Base-by-base conservation (phyloP, 1,284 basidiomycete species). In the Cryptococcus maquisensis region DNA sequence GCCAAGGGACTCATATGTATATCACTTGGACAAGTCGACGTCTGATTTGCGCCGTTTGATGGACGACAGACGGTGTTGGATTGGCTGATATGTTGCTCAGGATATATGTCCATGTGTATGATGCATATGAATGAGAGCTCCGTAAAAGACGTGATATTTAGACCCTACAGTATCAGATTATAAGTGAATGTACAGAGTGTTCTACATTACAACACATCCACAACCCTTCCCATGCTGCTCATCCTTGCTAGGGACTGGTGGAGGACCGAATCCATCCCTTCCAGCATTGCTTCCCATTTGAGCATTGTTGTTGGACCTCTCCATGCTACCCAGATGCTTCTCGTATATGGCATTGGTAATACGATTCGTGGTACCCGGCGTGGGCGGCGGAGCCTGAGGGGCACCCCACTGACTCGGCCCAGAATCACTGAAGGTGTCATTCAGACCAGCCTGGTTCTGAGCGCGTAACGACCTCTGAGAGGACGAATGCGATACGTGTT, bases 181-280 rank as follows among this genome's bases (percentile, higher is more conserved):
- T 32, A 32, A 32, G 28, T 0, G 28, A 8, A 23, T n/a, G 18
- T 42, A 12, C 40, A 23, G 10, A 42, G 3, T 23, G 18, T 20
- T 18, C 40, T 42, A 62, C 61, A 60, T 63, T 49, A 63, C 51
- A 32, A 60, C 39, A 47, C 61, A 63, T 18, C 61, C 61, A 55
- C 61, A 63, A 2, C 61, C 61, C 20, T 60, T 63, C 3, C 56
- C 54, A 42, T 60, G 56, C 16, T 24, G 43, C 12, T 56, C 61
- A 9, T 59, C 55, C 26, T 54, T 44, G 21, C 37, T 39, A 16
- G 23, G 6, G 15, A 23, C 42, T 44, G 18, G 5, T 15, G 23
- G 15, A 2, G 23, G 12, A 12, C 24, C 15, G 20, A 8, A 23
- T 6, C 23, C 20, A 44, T 23, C 42, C 7, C 23, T 21, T 12